Evolutionary conservation across 2,329 filamentous ascomycete species (phyloP), one percentile per base, ranked within the genome.

Genomic region (Hortaea werneckii): DNA sequence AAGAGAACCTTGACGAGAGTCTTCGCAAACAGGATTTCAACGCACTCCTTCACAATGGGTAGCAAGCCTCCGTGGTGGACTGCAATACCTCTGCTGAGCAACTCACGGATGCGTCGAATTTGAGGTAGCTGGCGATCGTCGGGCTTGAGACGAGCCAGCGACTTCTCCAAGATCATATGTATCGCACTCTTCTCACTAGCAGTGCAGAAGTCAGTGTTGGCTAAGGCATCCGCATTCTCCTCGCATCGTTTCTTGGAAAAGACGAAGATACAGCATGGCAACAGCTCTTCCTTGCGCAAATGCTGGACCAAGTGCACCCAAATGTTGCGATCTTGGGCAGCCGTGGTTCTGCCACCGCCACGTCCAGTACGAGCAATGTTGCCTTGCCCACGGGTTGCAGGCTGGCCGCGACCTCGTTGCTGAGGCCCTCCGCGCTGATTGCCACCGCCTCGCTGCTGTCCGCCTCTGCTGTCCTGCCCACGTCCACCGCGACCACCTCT

Each of bases 181-280:
- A 94, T 94, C 40, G 87, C 83, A 57, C 92, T 98, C 75, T 95
- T 96, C 68, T 98, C 92, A 3, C 82, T 77, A 0, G 89, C 87
- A 5, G 85, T 95, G 62, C 85, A 94, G 60, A 94, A 96, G 61
- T 98, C 92, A 54, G 95, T 83, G 60, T 95, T 96, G 50, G 86
- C 90, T 20, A 98, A 73, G 0, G 92, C 90, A 62, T 95, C 87
- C 0, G 92, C 92, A 63, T 96, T 98, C 62, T 96, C 88, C 65
- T 98, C 92, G 58, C 92, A 96, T 43, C 92, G 77, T 67, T 92
- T 95, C 70, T 96, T 98, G 2, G 92, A 98, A 66, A 98, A 98
- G 46, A 98, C 90, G 61, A 98, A 98, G 54, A 98, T 94, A 64
- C 90, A 96, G 6, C 85, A 87, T 0, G 92, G 92, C 3, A 98